phyloP scores from a whole-genome alignment of 306 rosid genomes.

The Vicia villosa region DNA sequence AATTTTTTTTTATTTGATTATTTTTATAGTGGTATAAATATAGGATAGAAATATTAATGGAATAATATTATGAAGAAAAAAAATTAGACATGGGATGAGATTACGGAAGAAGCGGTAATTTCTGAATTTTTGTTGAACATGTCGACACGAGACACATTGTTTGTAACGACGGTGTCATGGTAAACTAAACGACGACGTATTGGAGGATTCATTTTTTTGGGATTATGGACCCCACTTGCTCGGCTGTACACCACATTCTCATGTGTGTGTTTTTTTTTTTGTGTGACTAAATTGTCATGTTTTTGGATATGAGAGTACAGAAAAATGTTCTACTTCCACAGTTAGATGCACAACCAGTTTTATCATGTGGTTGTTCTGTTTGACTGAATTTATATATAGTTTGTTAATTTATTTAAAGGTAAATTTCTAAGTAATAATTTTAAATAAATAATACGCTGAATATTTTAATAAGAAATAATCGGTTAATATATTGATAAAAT shows the following conservation, averaged over 20 bases:
- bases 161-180: background rate
- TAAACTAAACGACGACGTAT: constrained; percentile 29
- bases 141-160: constrained; percentile 13
- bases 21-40: background rate
- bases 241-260: background rate
- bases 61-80: background rate
- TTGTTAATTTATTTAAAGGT: too few relatives aligned
- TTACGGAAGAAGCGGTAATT: background rate
- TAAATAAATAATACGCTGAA: too few relatives aligned
- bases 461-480: too few relatives aligned
- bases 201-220: background rate
- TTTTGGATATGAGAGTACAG: background rate
- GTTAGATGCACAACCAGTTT: background rate
- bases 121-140: constrained; percentile 2
- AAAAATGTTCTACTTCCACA: background rate
- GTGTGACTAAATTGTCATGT: background rate
- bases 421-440: too few relatives aligned
- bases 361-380: background rate
- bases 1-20: background rate
- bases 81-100: background rate
- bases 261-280: background rate
- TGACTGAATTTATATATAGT: too few relatives aligned
- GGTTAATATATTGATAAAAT: too few relatives aligned
- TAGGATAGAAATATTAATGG: background rate
- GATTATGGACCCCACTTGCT: background rate